phyloP scores from a whole-genome alignment of 73 alveolate genomes.

The Paramecium biaurelia region DNA sequence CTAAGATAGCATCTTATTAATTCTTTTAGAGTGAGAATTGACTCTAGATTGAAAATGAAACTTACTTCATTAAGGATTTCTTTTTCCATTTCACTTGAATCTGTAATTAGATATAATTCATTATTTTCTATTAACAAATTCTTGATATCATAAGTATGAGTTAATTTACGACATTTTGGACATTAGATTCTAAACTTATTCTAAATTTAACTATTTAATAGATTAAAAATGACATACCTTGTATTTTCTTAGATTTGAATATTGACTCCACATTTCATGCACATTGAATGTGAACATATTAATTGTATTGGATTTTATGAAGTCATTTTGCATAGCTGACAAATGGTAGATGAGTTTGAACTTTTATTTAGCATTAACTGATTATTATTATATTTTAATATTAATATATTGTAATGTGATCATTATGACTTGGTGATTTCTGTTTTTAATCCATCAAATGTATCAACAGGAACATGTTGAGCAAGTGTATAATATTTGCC shows the following conservation, averaged over 20 bases:
- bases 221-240: background rate
- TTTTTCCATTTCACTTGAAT: conserved; percentile 46
- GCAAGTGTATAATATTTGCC: conserved; percentile 90
- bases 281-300: conserved; percentile 31
- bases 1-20: background rate
- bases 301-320: background rate
- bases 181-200: conserved; percentile 37
- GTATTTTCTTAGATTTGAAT: background rate
- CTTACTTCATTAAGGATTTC: conserved; percentile 13
- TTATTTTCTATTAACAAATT: conserved; percentile 10
- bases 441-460: conserved; percentile 82
- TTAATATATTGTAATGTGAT: background rate
- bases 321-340: conserved; percentile 20
- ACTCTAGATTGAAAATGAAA: conserved; percentile 1
- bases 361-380: conserved; percentile 53
- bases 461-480: conserved; percentile 85
- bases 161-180: conserved; percentile 31
- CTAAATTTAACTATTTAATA: background rate
- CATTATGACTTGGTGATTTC: conserved; percentile 79
- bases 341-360: background rate
- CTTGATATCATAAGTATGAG: conserved; percentile 43
- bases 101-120: conserved; percentile 37
- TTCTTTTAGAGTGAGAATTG: background rate
- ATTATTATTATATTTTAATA: conserved; percentile 31
- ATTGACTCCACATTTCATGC: conserved; percentile 32